phyloP scores from a whole-genome alignment of 1,284 basidiomycete genomes.

The Cronartium quercuum region DNA sequence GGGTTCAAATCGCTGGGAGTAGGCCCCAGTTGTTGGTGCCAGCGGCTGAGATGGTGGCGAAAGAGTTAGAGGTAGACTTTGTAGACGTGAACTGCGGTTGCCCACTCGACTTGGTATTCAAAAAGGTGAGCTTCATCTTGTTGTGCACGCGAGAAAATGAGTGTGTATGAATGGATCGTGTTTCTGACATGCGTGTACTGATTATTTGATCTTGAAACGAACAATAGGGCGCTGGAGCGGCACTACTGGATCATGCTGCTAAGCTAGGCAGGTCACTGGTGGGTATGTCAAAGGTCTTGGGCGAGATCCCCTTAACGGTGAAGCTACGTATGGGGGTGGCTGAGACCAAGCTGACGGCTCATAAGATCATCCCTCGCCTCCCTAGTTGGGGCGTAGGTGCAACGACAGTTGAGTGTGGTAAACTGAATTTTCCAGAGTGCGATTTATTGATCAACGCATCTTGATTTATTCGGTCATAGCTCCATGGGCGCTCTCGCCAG shows the following conservation, averaged over 20 bases:
- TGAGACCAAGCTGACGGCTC: conserved; percentile 61
- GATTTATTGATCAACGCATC: background rate
- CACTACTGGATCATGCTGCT: conserved; percentile 73
- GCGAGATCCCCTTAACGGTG: conserved; percentile 88
- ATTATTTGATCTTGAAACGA: conserved; percentile 41
- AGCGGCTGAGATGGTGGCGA: conserved; percentile 67
- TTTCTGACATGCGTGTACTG: too few species aligned
- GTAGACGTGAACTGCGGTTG: conserved; percentile 95
- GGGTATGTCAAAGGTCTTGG: conserved; percentile 86
- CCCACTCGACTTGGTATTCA: conserved; percentile 74
- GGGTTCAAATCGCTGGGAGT: conserved; percentile 60
- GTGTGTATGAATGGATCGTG: too few species aligned
- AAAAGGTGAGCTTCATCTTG: background rate
- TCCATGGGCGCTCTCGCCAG: conserved; percentile 62
- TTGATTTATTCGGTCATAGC: conserved; percentile 52
- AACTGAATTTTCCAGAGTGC: background rate
- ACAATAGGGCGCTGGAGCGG: conserved; percentile 49
- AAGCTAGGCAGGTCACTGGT: conserved; percentile 78
- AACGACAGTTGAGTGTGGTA: conserved; percentile 60
- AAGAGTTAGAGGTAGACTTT: conserved; percentile 64
- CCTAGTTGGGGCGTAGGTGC: conserved; percentile 65
- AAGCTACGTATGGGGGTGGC: conserved; percentile 83
- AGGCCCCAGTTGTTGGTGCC: conserved; percentile 61
- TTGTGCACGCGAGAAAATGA: background rate
- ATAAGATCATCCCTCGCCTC: conserved; percentile 85